Evolutionary conservation across 495 filamentous ascomycete genomes (phyloP).

Genomic region (Aspergillus funiculosus): DNA sequence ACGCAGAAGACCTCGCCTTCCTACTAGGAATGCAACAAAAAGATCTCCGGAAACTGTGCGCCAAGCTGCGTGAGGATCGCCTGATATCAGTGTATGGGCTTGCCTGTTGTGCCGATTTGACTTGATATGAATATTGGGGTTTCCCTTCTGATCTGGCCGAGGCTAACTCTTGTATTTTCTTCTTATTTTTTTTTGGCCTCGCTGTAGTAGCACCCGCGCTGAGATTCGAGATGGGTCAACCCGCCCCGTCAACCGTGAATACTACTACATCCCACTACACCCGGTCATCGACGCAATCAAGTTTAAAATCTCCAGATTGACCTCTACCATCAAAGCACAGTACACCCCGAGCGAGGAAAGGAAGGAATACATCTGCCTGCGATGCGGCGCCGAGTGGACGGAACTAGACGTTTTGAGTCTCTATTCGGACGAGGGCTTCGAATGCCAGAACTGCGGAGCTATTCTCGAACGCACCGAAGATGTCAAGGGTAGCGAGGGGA

Average conservation of each 20-base stretch:
- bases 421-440: slow-evolving; percentile 59
- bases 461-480: slow-evolving; percentile 61
- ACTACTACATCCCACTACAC: slow-evolving; percentile 95
- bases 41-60: slow-evolving; percentile 80
- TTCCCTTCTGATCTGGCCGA: neutral
- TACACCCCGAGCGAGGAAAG: slow-evolving; percentile 74
- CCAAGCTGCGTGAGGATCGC: slow-evolving; percentile 74
- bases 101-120: neutral
- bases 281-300: slow-evolving; percentile 95
- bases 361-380: slow-evolving; percentile 83
- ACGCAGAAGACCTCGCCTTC: slow-evolving; percentile 79
- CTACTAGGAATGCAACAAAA: slow-evolving; percentile 84
- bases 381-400: slow-evolving; percentile 76
- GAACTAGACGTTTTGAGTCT: slow-evolving; percentile 76
- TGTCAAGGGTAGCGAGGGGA: slow-evolving; percentile 52
- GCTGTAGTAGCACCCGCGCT: slow-evolving; percentile 61
- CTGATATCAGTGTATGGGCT: slow-evolving; percentile 68
- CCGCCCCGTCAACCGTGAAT: slow-evolving; percentile 76
- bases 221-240: slow-evolving; percentile 76
- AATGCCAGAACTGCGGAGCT: slow-evolving; percentile 75
- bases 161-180: slow-evolving; percentile 1
- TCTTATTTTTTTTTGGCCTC: too few species aligned
- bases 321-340: slow-evolving; percentile 74
- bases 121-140: neutral
- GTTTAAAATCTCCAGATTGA: slow-evolving; percentile 78